phyloP scores from a whole-genome alignment of 345 rosid genomes.

The Aegle marmelos region DNA sequence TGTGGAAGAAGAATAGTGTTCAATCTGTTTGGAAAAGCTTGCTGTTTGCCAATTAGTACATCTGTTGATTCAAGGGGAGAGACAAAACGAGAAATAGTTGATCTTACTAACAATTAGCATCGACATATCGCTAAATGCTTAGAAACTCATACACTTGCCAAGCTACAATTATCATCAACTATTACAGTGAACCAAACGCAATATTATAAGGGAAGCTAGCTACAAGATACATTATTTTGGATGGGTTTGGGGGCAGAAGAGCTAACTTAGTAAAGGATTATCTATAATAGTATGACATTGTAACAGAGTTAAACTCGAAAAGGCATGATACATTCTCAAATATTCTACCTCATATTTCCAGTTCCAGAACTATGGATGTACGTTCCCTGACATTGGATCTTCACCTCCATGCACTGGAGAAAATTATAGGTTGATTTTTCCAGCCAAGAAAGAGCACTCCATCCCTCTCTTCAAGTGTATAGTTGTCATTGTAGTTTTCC shows the following conservation, averaged over 20 bases:
- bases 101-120: not conserved
- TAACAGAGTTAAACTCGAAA: slow-evolving; percentile 9
- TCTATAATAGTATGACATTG: not conserved
- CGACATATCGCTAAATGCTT: not conserved
- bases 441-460: slow-evolving; percentile 85
- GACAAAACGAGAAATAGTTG: not conserved
- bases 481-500: slow-evolving; percentile 56
- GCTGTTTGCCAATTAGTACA: too few relatives aligned
- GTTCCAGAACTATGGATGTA: not conserved
- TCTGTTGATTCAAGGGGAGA: not conserved
- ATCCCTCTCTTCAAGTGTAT: slow-evolving; percentile 75
- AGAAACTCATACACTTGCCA: not conserved
- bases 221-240: not conserved
- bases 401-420: slow-evolving; percentile 89
- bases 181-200: not conserved
- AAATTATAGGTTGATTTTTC: slow-evolving; percentile 65
- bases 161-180: not conserved
- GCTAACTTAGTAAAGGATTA: slow-evolving; percentile 1
- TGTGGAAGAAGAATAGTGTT: too few relatives aligned
- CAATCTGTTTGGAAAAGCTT: too few relatives aligned
- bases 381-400: not conserved
- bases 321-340: not conserved
- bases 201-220: not conserved
- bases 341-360: slow-evolving; percentile 6
- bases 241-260: not conserved